Evolutionary conservation across 257 asterid species (phyloP).

Genomic region (Solanum chiquidenum): DNA sequence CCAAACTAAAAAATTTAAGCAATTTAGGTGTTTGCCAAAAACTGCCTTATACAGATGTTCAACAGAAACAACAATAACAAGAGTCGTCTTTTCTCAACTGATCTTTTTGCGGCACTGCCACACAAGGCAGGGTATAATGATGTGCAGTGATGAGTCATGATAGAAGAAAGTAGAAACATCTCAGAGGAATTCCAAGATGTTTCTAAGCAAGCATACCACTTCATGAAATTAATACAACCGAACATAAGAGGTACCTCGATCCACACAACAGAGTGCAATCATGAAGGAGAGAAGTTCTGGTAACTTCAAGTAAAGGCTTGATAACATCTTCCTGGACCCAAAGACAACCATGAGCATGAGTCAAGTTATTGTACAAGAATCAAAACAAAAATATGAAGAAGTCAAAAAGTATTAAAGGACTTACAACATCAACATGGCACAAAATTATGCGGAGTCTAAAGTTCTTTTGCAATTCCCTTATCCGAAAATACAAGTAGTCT

Average conservation of each 20-base stretch:
- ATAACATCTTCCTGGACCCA: constrained; percentile 83
- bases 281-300: constrained; percentile 89
- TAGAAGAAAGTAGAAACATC: background rate
- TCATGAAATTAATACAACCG: background rate
- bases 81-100: background rate
- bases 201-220: background rate
- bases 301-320: constrained; percentile 91
- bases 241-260: constrained; percentile 57
- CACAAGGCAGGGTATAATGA: background rate
- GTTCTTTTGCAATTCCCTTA: constrained; percentile 87
- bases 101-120: background rate
- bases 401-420: constrained; percentile 5
- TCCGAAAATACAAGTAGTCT: constrained; percentile 88
- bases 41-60: background rate
- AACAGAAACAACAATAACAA: background rate
- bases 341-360: background rate
- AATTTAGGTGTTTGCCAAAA: background rate
- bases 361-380: background rate
- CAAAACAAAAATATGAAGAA: background rate
- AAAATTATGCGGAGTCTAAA: constrained; percentile 79
- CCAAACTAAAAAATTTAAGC: constrained; percentile 45
- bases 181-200: background rate
- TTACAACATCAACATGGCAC: constrained; percentile 97
- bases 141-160: background rate
- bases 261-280: constrained; percentile 95